Percentiles rank a stretch among this genome's conserved stretches.
phyloP scores from a whole-genome alignment of 208 protist genomes.

The Crithidia mellificae region DNA sequence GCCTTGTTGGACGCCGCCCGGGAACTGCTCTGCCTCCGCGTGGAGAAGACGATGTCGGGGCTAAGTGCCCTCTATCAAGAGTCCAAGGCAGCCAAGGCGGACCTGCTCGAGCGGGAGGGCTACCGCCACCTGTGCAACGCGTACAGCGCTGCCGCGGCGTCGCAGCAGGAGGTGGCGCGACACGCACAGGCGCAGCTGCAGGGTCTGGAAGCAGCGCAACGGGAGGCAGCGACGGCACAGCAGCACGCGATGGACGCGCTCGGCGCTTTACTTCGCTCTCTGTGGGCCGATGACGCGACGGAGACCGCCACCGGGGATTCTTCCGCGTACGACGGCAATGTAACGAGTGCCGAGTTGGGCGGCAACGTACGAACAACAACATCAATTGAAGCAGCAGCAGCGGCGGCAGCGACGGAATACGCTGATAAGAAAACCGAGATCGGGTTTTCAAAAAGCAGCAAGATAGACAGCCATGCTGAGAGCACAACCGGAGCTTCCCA shows the following conservation, averaged over 20 bases:
- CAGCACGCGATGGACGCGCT: conserved; percentile 32
- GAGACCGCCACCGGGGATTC: conserved; percentile 5
- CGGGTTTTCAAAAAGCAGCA: no score
- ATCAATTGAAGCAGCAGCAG: neutral
- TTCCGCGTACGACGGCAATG: neutral
- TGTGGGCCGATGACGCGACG: conserved; percentile 44
- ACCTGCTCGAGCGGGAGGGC: conserved; percentile 35
- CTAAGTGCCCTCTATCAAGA: conserved; percentile 41
- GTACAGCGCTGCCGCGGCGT: conserved; percentile 7
- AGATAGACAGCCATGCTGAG: neutral
- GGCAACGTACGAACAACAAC: neutral
- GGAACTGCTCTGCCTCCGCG: conserved; percentile 44
- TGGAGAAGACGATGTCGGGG: conserved; percentile 37
- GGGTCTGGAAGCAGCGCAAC: conserved; percentile 27
- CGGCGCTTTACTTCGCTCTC: conserved; percentile 31
- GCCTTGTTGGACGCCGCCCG: conserved; percentile 27
- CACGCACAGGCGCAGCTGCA: conserved; percentile 33
- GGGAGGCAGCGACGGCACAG: conserved; percentile 29
- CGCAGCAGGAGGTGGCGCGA: conserved; percentile 20
- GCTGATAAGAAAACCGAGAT: no score
- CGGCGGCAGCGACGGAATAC: neutral
- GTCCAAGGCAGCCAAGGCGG: conserved; percentile 30
- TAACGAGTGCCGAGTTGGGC: neutral
- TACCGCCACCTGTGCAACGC: conserved; percentile 17
- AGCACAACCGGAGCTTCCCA: neutral